These are phyloP conservation scores for Corrigiola litoralis DNA, from an alignment of 179 eudicot genomes.

Conservation along the genomic window DNA sequence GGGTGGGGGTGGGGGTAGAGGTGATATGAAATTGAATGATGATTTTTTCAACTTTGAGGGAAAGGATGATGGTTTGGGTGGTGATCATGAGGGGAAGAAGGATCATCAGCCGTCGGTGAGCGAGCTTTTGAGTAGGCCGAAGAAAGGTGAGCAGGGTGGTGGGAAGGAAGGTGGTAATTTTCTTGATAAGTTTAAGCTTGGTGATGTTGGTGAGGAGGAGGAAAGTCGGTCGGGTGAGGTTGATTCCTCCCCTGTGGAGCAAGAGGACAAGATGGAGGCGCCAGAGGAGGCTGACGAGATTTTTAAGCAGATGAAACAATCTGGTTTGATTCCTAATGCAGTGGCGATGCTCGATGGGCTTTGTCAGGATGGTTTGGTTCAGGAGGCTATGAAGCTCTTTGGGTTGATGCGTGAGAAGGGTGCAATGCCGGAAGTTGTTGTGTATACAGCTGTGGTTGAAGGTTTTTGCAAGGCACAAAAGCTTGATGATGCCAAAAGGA, in stretches of 20 bases:
- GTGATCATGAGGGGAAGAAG: conserved; percentile 16
- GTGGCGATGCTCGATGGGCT: conserved; percentile 96
- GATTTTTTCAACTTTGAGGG: conserved; percentile 24
- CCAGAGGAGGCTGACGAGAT: conserved; percentile 69
- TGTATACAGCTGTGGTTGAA: conserved; percentile 89
- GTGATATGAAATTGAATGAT: conserved; percentile 16
- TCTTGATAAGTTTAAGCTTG: conserved; percentile 37
- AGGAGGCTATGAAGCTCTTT: conserved; percentile 91
- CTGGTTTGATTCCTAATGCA: conserved; percentile 80
- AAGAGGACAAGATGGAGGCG: conserved; percentile 36
- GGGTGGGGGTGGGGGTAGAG: conserved; percentile 12
- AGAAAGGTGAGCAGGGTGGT: conserved; percentile 9
- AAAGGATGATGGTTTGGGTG: conserved; percentile 15
- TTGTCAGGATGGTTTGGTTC: conserved; percentile 82
- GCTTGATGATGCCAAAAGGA: conserved; percentile 68
- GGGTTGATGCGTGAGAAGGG: conserved; percentile 87
- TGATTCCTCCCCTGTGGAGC: neutral
- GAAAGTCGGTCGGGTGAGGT: neutral
- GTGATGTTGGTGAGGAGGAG: conserved; percentile 13
- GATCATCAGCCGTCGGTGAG: conserved; percentile 28
- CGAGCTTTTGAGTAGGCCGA: conserved; percentile 28
- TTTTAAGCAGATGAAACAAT: conserved; percentile 85
- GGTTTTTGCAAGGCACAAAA: conserved; percentile 82
- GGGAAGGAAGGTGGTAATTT: conserved; percentile 22
- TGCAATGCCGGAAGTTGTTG: conserved; percentile 78